Evolutionary conservation across 2,329 filamentous ascomycete species (phyloP), one percentile per base, ranked within the genome.

Genomic region (Aspergillus caelatus): DNA sequence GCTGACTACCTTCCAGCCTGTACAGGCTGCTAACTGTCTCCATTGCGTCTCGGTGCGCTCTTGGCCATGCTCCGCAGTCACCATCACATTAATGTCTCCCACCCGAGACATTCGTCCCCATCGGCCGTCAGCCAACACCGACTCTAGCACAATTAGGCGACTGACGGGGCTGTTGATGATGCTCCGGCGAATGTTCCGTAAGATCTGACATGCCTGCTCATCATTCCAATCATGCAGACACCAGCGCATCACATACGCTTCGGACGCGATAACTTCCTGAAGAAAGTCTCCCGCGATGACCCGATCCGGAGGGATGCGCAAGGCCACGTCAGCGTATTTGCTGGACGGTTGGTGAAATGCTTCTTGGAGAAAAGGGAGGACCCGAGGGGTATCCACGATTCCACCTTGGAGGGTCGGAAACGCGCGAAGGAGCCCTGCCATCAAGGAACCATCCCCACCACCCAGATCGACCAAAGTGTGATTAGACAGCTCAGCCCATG

Each of bases 171-270:
- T n/a, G 10, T 21, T 16, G 26, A 58, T 30, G 5, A 58, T 58
- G 41, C 39, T 48, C 9, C 19, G 39, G 6, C 56, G 56, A 4
- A 58, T 23, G 10, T 58, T 58, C 26, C 21, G 19, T 45, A 58
- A 26, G 6, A 58, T 58, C 5, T 28, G 26, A 7, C 19, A 16
- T 30, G 46, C 56, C 16, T 58, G 26, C 28, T 58, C 56, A 19
- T 58, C 56, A 10, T 21, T 34, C 56, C 56, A 58, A 32, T 58
- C 56, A 28, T 58, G 56, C 28, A 58, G 19, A 50, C 56, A 58
- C 56, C 41, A 58, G 8, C 23, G 19, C 56, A 58, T 58, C 11
- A 23, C 23, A 26, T 58, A 58, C 7, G 23, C 41, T 21, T 28
- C 12, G 10, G 39, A 41, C 0, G 39, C 19, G 3, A 23, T 8